These are phyloP conservation scores for Acer yangbiense DNA, from an alignment of 345 rosid genomes.

Conservation along the genomic window DNA sequence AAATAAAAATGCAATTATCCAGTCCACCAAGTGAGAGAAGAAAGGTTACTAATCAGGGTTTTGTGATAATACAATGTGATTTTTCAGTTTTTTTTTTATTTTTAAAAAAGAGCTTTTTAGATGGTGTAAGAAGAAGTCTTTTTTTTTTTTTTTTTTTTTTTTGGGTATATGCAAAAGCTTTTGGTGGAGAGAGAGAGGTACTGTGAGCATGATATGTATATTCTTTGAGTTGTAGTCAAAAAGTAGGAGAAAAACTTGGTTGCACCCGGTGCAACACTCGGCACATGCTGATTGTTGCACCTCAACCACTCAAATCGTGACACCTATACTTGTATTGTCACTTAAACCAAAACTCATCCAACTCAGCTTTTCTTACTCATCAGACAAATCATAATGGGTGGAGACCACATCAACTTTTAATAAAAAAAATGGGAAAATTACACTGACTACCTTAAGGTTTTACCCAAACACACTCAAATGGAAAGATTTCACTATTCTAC, in stretches of 20 bases:
- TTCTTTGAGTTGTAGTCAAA: constrained; percentile 30
- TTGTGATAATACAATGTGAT: constrained; percentile 39
- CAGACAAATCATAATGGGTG: no score
- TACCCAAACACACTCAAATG: no score
- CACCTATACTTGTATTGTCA: no score
- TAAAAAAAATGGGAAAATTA: no score
- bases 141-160: not conserved
- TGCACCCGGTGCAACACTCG: no score
- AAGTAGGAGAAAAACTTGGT: constrained; percentile 10
- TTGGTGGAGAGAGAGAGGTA: constrained; percentile 18
- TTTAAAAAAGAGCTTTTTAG: constrained; percentile 22
- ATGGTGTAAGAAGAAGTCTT: constrained; percentile 24
- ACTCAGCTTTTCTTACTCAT: no score
- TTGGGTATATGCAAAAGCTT: constrained; percentile 10
- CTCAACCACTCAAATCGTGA: no score
- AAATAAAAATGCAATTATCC: constrained; percentile 20
- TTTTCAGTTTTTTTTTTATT: constrained; percentile 15
- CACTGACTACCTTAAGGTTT: no score
- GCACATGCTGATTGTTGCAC: no score
- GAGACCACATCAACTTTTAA: no score
- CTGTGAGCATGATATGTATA: constrained; percentile 16
- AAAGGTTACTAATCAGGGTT: constrained; percentile 27
- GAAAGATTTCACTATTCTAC: no score
- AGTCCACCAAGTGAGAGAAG: constrained; percentile 16
- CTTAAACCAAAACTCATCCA: no score